Base-by-base conservation (phyloP, 331 rosid genomes). In the Prunus yedoensis region DNA sequence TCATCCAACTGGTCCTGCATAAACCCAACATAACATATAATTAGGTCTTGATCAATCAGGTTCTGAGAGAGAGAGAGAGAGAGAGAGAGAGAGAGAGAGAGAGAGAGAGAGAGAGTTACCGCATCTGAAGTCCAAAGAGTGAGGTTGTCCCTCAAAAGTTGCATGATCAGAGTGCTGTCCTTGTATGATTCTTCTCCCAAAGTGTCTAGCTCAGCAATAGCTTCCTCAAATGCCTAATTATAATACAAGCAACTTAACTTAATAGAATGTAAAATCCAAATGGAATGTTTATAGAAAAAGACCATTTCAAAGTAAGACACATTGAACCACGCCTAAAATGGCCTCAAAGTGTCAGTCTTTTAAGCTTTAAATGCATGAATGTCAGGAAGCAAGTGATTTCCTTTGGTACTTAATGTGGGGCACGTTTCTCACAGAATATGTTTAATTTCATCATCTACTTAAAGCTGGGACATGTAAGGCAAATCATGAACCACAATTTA, bases 151-250 rank as follows among this genome's bases (percentile, higher is more conserved):
- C 96, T 83, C 58, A 92, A 62, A 68, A 92, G 97, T 76, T 92
- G 96, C 96, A 92, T 92, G 67, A 92, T 92, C 52, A 92, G 92
- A 41, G 94, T 92, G 92, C 96, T 92, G 83, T 90, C 97, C 80
- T 90, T 90, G 88, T 90, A 90, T 61, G 96, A 90, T 83, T 90
- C 97, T 84, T 92, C 97, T 58, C 96, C 96, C 84, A 92, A 74
- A 21, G 92, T 92, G 80, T 92, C 97, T 78, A 92, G 89, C 86
- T 92, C 97, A 86, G 91, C 96, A 80, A 92, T 92, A 41, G 97
- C 97, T 77, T 92, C 96, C 81, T 92, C 96, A 79, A 92, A 90
- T 63, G 96, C 96, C 96, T 92, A 15, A 45, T 57, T 46, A 57
- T 1, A 25, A 12, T 4, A 57, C 20, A 64, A 5, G 10, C 72